Conservation (phyloP, 2,329 filamentous ascomycete genomes). For the Pseudocercospora ulei region DNA sequence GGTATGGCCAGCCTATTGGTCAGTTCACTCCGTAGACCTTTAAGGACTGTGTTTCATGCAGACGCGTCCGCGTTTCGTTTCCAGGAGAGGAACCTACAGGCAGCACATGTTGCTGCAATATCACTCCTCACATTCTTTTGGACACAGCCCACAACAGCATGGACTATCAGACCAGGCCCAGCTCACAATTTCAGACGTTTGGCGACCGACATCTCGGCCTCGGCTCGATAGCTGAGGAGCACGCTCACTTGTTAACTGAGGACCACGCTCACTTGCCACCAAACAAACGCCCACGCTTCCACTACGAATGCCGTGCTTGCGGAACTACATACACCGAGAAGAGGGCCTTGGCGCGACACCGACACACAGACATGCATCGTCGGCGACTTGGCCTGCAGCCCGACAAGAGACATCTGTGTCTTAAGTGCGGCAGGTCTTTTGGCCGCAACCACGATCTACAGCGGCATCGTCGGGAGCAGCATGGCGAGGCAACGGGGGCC, state of each 20-base stretch:
- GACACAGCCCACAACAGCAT: constrained; percentile 10
- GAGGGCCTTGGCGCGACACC: constrained; percentile 25
- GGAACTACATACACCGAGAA: constrained; percentile 25
- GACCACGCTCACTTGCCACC: constrained; percentile 13
- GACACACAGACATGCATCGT: constrained; percentile 25
- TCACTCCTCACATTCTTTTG: neutral
- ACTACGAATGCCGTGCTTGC: constrained; percentile 17
- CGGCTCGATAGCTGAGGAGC: constrained; percentile 14
- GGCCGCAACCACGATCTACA: constrained; percentile 26
- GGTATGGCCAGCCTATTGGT: too few relatives aligned
- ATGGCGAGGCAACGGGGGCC: constrained; percentile 18
- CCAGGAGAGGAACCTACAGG: too few relatives aligned
- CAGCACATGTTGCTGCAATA: too few relatives aligned
- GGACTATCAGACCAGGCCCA: constrained; percentile 11
- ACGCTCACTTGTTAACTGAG: constrained; percentile 4
- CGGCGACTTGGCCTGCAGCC: constrained; percentile 23
- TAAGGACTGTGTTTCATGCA: too few relatives aligned
- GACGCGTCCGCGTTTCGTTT: too few relatives aligned
- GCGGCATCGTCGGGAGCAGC: constrained; percentile 26
- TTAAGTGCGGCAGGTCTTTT: constrained; percentile 23
- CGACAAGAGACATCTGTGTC: constrained; percentile 24
- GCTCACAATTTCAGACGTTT: constrained; percentile 9
- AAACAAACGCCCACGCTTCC: constrained; percentile 13
- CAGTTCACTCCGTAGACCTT: too few relatives aligned
- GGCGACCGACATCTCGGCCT: constrained; percentile 9